These are phyloP conservation scores for Cytospora chrysosperma DNA, from an alignment of 2,329 filamentous ascomycete species.

Conservation along the genomic window DNA sequence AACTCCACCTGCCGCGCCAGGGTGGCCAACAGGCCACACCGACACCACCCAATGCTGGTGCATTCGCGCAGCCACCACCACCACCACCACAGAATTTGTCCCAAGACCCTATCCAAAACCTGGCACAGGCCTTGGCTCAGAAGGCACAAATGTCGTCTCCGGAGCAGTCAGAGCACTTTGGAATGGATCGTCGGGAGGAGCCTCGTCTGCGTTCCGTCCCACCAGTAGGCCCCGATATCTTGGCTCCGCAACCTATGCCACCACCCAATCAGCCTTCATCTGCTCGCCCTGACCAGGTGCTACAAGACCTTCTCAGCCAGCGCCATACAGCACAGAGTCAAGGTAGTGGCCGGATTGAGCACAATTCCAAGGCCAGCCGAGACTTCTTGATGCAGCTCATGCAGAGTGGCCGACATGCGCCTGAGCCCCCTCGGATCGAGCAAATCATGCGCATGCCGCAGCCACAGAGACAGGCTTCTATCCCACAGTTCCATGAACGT, in stretches of 20 bases:
- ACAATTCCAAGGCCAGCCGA: slow-evolving; percentile 49
- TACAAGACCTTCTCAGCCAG: slow-evolving; percentile 60
- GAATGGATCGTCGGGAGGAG: slow-evolving; percentile 46
- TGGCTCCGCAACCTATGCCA: slow-evolving; percentile 47
- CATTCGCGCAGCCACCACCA: slow-evolving; percentile 41
- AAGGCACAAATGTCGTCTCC: slow-evolving; percentile 47
- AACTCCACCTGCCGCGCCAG: slow-evolving; percentile 59
- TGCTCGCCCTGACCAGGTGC: slow-evolving; percentile 56
- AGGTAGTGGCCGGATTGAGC: slow-evolving; percentile 46
- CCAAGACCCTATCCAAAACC: slow-evolving; percentile 21
- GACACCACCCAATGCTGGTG: slow-evolving; percentile 45
- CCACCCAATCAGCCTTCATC: slow-evolving; percentile 45
- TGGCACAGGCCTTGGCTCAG: slow-evolving; percentile 26
- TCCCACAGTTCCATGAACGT: slow-evolving; percentile 47
- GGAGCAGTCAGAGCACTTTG: slow-evolving; percentile 48
- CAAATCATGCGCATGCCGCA: slow-evolving; percentile 55
- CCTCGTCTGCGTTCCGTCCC: slow-evolving; percentile 39
- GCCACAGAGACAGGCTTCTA: slow-evolving; percentile 48
- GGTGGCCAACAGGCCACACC: slow-evolving; percentile 26
- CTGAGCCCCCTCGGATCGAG: slow-evolving; percentile 52
- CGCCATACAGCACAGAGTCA: slow-evolving; percentile 57
- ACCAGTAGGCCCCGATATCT: slow-evolving; percentile 51
- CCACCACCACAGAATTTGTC: slow-evolving; percentile 20
- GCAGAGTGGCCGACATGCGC: slow-evolving; percentile 53
- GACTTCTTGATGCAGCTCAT: slow-evolving; percentile 86